Evolutionary conservation across 257 asterid species (phyloP), one percentile per base, ranked within the genome.

Genomic region (Coffea eugenioides): DNA sequence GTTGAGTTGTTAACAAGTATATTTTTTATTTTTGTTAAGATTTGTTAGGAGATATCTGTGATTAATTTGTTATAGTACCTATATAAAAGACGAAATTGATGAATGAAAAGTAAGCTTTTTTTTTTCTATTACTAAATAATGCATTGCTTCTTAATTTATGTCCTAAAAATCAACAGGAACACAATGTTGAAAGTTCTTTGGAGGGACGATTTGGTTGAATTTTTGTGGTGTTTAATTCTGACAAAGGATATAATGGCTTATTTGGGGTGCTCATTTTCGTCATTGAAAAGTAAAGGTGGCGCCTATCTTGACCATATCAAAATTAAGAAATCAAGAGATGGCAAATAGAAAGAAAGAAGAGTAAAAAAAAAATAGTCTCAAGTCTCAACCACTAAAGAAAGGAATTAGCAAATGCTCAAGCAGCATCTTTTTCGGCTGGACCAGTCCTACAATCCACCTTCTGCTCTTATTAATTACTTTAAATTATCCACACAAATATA

Each of bases 241-340:
- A 71, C 7, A 23, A 4, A 23, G 74, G 18, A 8, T n/a, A 46
- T 31, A 31, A 31, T 31, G 34, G 34, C 34, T 31, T 31, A 31
- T 31, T 31, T 1, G 34, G 34, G 34, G 34, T 31, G 34, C 4
- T 8, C 0, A 46, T 46, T 48, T 71, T 71, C 41, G 34, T n/a
- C 23, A 71, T 11, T 23, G 61, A 71, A 71, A 69, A 71, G 61
- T 71, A 46, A 71, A n/a, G 41, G 4, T 71, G 61, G 75, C 46
- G 75, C 75, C 61, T 71, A 71, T 46, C 61, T 46, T 46, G 61
- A 46, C 61, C 34, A 20, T 25, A n/a, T 71, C 75, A 23, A 25
- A 71, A 2, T 23, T n/a, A 56, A 18, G n/a, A 56, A 56, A 8
- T 5, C 34, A 49, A 72, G 62, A 31, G 25, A 72, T 14, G 62